Percentiles rank a stretch among this genome's conserved stretches.
These are phyloP conservation scores for Leccinum longicurvipes DNA, from an alignment of 768 basidiomycete genomes.

Conservation along the genomic window DNA sequence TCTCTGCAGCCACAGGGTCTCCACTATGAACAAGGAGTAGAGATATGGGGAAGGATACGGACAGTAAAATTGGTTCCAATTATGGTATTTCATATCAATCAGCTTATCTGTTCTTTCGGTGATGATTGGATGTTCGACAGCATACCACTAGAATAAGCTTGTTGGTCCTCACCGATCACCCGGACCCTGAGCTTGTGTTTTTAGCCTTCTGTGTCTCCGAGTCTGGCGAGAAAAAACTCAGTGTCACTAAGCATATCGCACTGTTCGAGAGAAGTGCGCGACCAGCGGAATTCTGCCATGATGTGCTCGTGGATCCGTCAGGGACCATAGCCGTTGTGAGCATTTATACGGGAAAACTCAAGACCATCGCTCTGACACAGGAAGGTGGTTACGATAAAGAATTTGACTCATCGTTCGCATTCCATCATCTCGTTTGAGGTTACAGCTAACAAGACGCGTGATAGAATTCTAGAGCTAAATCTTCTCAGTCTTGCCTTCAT, in stretches of 20 bases:
- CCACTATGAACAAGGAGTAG: constrained; percentile 52
- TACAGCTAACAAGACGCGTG: constrained; percentile 4
- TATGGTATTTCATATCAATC: constrained; percentile 37
- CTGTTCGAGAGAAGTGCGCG: constrained; percentile 58
- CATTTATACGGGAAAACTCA: constrained; percentile 70
- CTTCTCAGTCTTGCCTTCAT: constrained; percentile 67
- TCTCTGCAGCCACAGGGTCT: constrained; percentile 61
- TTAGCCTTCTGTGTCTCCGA: constrained; percentile 47
- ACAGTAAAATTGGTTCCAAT: constrained; percentile 53
- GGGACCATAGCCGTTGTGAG: constrained; percentile 60
- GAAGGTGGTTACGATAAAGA: constrained; percentile 53
- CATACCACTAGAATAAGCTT: constrained; percentile 42
- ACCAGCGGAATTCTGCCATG: constrained; percentile 67
- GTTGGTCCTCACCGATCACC: constrained; percentile 70
- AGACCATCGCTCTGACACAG: constrained; percentile 50
- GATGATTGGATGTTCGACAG: constrained; percentile 9
- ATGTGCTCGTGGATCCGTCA: constrained; percentile 62
- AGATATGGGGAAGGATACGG: constrained; percentile 69
- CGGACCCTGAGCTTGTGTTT: constrained; percentile 69
- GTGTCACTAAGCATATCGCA: constrained; percentile 42
- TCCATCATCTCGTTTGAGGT: background rate
- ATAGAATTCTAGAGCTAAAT: constrained; percentile 63
- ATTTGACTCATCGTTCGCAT: constrained; percentile 62
- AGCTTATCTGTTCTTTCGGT: constrained; percentile 1
- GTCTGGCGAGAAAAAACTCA: constrained; percentile 33